Evolutionary conservation across 306 rosid species (phyloP), one percentile per base, ranked within the genome.

Genomic region (Quercus parvula): DNA sequence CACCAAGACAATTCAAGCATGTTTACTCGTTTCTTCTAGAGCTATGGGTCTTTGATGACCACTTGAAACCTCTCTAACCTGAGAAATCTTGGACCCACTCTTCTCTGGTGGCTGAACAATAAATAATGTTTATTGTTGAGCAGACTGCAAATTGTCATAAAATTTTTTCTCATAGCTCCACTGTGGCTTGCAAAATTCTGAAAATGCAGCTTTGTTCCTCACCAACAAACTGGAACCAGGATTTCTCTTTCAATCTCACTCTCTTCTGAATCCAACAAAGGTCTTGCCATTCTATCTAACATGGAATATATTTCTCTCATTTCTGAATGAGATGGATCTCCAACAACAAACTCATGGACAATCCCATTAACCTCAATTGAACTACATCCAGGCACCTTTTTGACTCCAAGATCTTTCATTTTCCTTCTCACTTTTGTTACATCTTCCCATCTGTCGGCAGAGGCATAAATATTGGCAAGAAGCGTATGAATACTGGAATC

Each of bases 311-410:
- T 74, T 44, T 73, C 75, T 18, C 44, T 69, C 79, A 77, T 77
- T 57, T 80, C 38, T 1, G 79, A 85, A 56, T 75, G 88, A 85
- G 85, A 78, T 35, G 66, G 58, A 75, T 85, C 77, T 20, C 86
- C 78, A 17, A 56, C 83, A 56, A 82, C 66, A 61, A 81, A 84
- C 78, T 81, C 82, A 27, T 79, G 80, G 75, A 84, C 82, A 33
- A 73, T 49, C 27, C 86, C 86, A 51, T 84, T 68, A 20, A 77
- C 75, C 77, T 85, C 88, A n/a, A 82, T 80, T 24, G 73, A 82
- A 66, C 87, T 85, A 79, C 88, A 77, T 35, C 87, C 88, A 0
- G 85, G 86, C 70, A 22, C 49, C 78, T 87, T 87, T 56, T 67
- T 79, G 4, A 79, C 82, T 28, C 87, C 80, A 27, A 76, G 56